Conservation (phyloP, 768 basidiomycete species). For the Amanita rubescens region DNA sequence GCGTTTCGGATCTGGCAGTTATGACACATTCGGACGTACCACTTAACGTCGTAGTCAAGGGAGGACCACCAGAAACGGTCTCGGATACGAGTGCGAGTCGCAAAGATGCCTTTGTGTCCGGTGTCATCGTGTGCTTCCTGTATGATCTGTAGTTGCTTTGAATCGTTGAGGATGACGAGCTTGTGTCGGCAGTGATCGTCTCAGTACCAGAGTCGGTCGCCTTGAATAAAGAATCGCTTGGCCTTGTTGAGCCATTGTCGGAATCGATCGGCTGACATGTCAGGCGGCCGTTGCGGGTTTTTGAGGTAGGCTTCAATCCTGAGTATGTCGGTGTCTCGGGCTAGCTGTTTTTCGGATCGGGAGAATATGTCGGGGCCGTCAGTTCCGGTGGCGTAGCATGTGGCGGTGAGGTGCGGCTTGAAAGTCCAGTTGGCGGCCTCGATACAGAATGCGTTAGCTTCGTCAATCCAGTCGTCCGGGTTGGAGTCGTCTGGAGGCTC, state of each 20-base stretch:
- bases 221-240: not conserved
- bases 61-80: conserved; percentile 24
- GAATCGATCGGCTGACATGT: too few relatives aligned
- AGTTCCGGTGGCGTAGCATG: too few relatives aligned
- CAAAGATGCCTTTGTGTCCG: conserved; percentile 17
- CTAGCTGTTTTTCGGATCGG: not conserved
- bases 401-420: too few relatives aligned
- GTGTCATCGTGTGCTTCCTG: conserved; percentile 3
- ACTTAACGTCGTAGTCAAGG: conserved; percentile 19
- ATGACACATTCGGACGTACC: conserved; percentile 29
- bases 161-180: not conserved
- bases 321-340: too few relatives aligned
- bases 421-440: not conserved
- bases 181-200: not conserved
- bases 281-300: too few relatives aligned
- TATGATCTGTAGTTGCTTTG: not conserved
- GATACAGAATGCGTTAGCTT: not conserved
- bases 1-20: conserved; percentile 27
- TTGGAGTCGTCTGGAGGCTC: not conserved
- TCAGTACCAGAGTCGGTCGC: not conserved
- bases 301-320: too few relatives aligned
- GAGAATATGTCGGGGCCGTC: too few relatives aligned
- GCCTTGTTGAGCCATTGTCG: too few relatives aligned
- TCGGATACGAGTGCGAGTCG: conserved; percentile 2
- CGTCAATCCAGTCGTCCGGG: not conserved